Evolutionary conservation across 2,329 filamentous ascomycete species (phyloP).

Genomic region (Talaromyces islandicus): DNA sequence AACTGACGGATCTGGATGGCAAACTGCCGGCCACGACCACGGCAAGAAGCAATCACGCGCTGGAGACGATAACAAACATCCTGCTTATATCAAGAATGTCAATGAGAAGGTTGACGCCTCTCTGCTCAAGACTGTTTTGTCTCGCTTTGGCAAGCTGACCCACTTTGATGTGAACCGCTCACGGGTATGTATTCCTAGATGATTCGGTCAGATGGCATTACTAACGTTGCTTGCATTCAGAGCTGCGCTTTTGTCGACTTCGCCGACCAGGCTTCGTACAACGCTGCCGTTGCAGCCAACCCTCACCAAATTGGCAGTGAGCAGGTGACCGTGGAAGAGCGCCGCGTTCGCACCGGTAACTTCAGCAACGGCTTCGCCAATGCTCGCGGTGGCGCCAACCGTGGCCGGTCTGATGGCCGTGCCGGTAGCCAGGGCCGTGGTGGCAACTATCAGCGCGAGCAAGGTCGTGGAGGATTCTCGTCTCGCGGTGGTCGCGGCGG

Average conservation of each 20-base stretch:
- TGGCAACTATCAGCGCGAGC: conserved; percentile 62
- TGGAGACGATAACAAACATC: conserved; percentile 65
- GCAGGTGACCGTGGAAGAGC: conserved; percentile 80
- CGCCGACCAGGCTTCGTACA: conserved; percentile 70
- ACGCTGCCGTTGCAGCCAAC: conserved; percentile 75
- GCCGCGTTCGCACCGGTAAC: conserved; percentile 67
- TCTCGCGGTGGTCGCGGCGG: conserved; percentile 60
- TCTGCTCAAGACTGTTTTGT: conserved; percentile 64
- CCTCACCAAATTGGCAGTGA: conserved; percentile 80
- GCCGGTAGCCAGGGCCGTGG: conserved; percentile 58
- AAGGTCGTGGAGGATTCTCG: conserved; percentile 62
- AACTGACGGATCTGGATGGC: conserved; percentile 67
- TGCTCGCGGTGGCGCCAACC: conserved; percentile 54
- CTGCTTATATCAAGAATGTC: conserved; percentile 94
- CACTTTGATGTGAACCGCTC: conserved; percentile 60
- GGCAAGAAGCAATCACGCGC: conserved; percentile 74
- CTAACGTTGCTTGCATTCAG: conserved; percentile 41
- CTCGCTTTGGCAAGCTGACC: conserved; percentile 60
- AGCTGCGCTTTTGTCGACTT: conserved; percentile 98
- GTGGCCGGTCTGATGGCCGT: conserved; percentile 48
- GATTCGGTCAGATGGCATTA: neutral
- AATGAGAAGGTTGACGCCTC: conserved; percentile 77
- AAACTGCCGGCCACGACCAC: conserved; percentile 71
- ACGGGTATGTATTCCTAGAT: conserved; percentile 58
- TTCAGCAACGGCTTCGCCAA: conserved; percentile 59